Evolutionary conservation across 768 basidiomycete genomes (phyloP).

Genomic region (Russula vinacea): DNA sequence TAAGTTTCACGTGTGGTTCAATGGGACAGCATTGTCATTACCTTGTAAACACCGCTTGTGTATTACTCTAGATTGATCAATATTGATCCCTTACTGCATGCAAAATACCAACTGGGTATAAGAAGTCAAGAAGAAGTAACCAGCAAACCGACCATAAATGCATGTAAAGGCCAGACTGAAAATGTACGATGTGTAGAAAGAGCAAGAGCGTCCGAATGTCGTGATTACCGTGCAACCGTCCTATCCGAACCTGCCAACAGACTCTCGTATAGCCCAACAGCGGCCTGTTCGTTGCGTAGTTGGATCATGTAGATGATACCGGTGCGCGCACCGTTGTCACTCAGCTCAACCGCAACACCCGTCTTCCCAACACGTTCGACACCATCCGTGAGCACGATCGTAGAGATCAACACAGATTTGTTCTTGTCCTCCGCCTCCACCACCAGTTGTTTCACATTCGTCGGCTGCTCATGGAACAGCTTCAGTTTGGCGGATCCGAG

Average conservation of each 20-base stretch:
- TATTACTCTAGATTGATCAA: conserved; percentile 9
- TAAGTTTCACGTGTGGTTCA: too few relatives aligned
- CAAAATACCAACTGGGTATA: conserved; percentile 25
- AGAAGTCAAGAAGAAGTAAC: conserved; percentile 18
- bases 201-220: conserved; percentile 14
- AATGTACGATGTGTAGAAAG: not conserved
- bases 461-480: conserved; percentile 80
- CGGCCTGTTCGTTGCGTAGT: conserved; percentile 82
- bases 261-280: conserved; percentile 80
- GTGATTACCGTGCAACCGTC: conserved; percentile 32
- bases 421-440: conserved; percentile 81
- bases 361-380: conserved; percentile 99
- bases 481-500: conserved; percentile 85
- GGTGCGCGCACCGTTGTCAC: conserved; percentile 85
- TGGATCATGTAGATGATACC: conserved; percentile 98
- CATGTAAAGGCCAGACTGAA: conserved; percentile 9
- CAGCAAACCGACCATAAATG: conserved; percentile 9
- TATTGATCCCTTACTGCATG: not conserved
- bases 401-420: conserved; percentile 81
- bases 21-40: conserved; percentile 28
- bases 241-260: conserved; percentile 87
- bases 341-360: conserved; percentile 93
- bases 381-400: conserved; percentile 92
- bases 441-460: conserved; percentile 93
- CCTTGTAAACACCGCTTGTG: not conserved